Base-by-base conservation (phyloP, 129 eudicot species). In the Mikania micrantha region DNA sequence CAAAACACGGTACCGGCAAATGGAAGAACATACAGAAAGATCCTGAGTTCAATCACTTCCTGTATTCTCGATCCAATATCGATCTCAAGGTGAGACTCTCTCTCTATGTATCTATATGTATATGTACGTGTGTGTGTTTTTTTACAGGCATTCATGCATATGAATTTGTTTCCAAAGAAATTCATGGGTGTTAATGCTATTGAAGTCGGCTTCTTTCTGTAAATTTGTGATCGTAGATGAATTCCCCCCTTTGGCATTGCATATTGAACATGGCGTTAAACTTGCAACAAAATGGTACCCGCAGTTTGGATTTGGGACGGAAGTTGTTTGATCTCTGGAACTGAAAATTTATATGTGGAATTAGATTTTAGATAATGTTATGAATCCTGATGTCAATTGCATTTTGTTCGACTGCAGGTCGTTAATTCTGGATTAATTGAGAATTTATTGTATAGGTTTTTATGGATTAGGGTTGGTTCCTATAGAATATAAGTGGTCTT, bases 1-100 rank as follows among this genome's bases (percentile, higher is more conserved):
- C 84, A 22, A 91, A 91, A 69, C 87, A 91, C 84, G 98, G 98
- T 63, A 77, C 95, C 66, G 98, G 98, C 0, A 88, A 91, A 78
- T 91, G 98, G 98, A 88, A 84, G 73, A 83, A 79, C 77, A 91
- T 91, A 22, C 96, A 85, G 69, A 80, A 77, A 50, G 98, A 91
- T 78, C 96, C 94, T 2, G 83, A 85, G 60, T 91, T 91, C 84
- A 85, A 82, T 19, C 87, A 57, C 69, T 66, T 72, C 24, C 87
- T 91, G 44, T 74, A 75, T 40, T 81, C 91, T 69, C 90, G 98
- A 70, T 88, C 98, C 74, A 91, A 91, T 80, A 88, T 91, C 66
- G 98, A 91, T 74, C 96, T 91, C 84, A 91, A 91, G 87, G 98
- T 88, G 11, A 15, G 9, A 15, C 16, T 47, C 9, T 40, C 52